Conservation (phyloP, 148 eudicot species). For the Arbutus unedo region DNA sequence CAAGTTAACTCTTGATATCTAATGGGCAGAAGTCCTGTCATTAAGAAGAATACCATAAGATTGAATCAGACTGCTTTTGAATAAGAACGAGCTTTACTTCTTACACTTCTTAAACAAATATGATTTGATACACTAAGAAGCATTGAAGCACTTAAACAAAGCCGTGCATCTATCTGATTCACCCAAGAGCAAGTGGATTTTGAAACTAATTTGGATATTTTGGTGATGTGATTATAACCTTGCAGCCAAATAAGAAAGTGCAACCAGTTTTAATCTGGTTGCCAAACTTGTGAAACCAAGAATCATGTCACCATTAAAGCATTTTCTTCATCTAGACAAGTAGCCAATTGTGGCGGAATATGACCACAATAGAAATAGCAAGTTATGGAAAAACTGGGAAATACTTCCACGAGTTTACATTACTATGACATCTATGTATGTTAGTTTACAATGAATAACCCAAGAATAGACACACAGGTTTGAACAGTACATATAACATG, state of each 20-base stretch:
- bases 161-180: not conserved
- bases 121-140: not conserved
- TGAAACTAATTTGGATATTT: not conserved
- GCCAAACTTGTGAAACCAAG: not conserved
- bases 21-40: too few species aligned
- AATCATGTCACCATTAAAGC: not conserved
- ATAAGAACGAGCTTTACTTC: not conserved
- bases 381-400: not conserved
- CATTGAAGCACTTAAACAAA: not conserved
- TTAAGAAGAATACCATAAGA: too few species aligned
- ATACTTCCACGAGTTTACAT: not conserved
- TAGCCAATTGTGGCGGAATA: not conserved
- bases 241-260: not conserved
- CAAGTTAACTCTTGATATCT: not conserved
- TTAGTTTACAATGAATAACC: not conserved
- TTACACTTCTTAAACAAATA: not conserved
- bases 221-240: not conserved
- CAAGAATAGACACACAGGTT: not conserved
- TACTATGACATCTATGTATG: not conserved
- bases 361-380: not conserved
- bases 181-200: not conserved
- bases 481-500: not conserved
- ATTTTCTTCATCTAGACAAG: not conserved
- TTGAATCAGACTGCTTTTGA: not conserved
- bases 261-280: not conserved